Conservation (phyloP, 1,284 basidiomycete genomes). For the Trichosporon sp. region DNA sequence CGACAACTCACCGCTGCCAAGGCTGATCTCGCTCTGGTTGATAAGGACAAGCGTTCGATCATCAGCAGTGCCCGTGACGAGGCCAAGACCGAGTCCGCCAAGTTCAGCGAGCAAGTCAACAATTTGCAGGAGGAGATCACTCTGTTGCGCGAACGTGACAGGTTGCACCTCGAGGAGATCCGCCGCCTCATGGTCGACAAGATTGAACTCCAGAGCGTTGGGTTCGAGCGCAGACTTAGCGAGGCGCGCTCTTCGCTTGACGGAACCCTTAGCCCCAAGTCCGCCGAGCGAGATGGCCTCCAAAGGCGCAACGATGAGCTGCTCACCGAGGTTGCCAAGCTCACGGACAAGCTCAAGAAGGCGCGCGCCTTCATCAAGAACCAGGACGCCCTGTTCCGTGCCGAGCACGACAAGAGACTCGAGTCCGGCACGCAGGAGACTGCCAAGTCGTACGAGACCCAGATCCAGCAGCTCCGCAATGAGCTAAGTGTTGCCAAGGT, state of each 20-base stretch:
- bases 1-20: constrained; percentile 80
- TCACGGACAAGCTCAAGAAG: constrained; percentile 77
- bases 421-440: constrained; percentile 14
- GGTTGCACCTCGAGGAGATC: constrained; percentile 88
- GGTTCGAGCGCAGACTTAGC: constrained; percentile 71
- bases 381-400: constrained; percentile 74
- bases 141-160: constrained; percentile 77
- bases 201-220: constrained; percentile 82
- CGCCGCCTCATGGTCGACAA: constrained; percentile 85
- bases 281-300: constrained; percentile 60
- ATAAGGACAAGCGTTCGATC: constrained; percentile 59
- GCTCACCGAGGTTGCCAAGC: constrained; percentile 70
- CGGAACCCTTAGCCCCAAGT: constrained; percentile 74
- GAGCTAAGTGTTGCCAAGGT: constrained; percentile 69
- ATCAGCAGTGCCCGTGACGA: constrained; percentile 66
- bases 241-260: constrained; percentile 73
- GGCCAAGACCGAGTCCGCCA: constrained; percentile 81
- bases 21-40: constrained; percentile 65
- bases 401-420: constrained; percentile 36
- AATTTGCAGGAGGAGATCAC: constrained; percentile 69
- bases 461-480: constrained; percentile 71
- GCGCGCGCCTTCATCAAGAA: constrained; percentile 89
- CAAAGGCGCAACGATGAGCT: constrained; percentile 75
- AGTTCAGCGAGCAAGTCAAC: constrained; percentile 69
- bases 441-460: constrained; percentile 64